These are phyloP conservation scores for Verticillium isaacii DNA, from an alignment of 2,329 filamentous ascomycete genomes.

Conservation along the genomic window DNA sequence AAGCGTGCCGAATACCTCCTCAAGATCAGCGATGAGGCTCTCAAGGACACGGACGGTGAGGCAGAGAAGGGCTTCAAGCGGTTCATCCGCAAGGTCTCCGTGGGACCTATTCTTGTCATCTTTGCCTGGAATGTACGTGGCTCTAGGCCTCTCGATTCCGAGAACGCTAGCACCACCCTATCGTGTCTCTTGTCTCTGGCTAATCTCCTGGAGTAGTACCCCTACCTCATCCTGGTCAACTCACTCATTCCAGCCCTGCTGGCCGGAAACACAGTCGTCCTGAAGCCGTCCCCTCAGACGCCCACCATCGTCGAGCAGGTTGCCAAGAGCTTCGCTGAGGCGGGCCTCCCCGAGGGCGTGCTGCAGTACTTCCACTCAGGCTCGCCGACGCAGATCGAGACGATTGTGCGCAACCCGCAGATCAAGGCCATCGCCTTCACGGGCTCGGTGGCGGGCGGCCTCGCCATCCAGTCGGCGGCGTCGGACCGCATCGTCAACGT, in stretches of 20 bases:
- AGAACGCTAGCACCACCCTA: not conserved
- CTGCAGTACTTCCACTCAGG: constrained; percentile 92
- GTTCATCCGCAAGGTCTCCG: constrained; percentile 82
- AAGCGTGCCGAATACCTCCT: constrained; percentile 82
- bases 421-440: constrained; percentile 88
- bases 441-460: constrained; percentile 81
- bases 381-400: constrained; percentile 69
- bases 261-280: constrained; percentile 82
- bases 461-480: constrained; percentile 81
- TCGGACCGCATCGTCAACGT: constrained; percentile 80
- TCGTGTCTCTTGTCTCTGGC: not conserved
- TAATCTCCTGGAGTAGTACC: constrained; percentile 58
- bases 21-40: constrained; percentile 72
- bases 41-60: constrained; percentile 79
- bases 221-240: constrained; percentile 90
- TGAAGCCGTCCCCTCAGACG: constrained; percentile 94
- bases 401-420: constrained; percentile 70
- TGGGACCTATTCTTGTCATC: constrained; percentile 82
- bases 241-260: constrained; percentile 88
- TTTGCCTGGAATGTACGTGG: constrained; percentile 90
- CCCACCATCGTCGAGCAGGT: constrained; percentile 88
- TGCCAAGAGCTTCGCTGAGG: constrained; percentile 68
- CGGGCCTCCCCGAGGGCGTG: constrained; percentile 77
- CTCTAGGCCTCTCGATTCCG: not conserved
- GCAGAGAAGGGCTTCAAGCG: constrained; percentile 83